A percentile compares a stretch with the other conserved stretches of the same genome.
phyloP scores from a whole-genome alignment of 1,139 yeast species.

The Zygosaccharomyces sapae region DNA sequence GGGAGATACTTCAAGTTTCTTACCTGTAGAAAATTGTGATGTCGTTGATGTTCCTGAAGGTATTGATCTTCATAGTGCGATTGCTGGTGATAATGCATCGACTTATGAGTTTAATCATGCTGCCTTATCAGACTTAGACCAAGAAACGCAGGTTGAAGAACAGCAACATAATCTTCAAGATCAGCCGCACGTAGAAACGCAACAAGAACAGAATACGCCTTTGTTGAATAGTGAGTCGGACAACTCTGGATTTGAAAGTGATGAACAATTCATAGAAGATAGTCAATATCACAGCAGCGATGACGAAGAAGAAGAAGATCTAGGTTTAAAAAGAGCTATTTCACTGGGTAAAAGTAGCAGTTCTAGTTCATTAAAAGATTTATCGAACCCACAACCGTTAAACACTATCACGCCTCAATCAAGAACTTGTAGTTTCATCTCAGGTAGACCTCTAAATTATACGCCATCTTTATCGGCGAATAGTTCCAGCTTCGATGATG shows the following conservation, averaged over 20 bases:
- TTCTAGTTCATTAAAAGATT: slow-evolving; percentile 26
- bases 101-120: slow-evolving; percentile 17
- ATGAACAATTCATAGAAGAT: slow-evolving; percentile 38
- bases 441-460: slow-evolving; percentile 25
- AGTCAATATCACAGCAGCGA: slow-evolving; percentile 19
- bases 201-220: background rate
- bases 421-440: slow-evolving; percentile 32
- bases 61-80: slow-evolving; percentile 32
- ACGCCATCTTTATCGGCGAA: background rate
- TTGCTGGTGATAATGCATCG: slow-evolving; percentile 25
- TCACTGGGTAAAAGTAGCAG: slow-evolving; percentile 30
- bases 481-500: background rate
- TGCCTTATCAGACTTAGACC: slow-evolving; percentile 3
- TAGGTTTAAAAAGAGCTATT: slow-evolving; percentile 28
- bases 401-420: slow-evolving; percentile 11
- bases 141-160: background rate
- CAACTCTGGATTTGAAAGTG: slow-evolving; percentile 38
- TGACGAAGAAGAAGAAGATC: slow-evolving; percentile 19
- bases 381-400: slow-evolving; percentile 16
- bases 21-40: slow-evolving; percentile 38
- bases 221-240: slow-evolving; percentile 39
- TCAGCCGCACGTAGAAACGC: too few species aligned
- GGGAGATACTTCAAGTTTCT: slow-evolving; percentile 42
- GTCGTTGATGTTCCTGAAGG: slow-evolving; percentile 45
- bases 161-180: background rate